Base-by-base conservation (phyloP, 2,329 filamentous ascomycete genomes). In the Colletotrichum ledebouriae region DNA sequence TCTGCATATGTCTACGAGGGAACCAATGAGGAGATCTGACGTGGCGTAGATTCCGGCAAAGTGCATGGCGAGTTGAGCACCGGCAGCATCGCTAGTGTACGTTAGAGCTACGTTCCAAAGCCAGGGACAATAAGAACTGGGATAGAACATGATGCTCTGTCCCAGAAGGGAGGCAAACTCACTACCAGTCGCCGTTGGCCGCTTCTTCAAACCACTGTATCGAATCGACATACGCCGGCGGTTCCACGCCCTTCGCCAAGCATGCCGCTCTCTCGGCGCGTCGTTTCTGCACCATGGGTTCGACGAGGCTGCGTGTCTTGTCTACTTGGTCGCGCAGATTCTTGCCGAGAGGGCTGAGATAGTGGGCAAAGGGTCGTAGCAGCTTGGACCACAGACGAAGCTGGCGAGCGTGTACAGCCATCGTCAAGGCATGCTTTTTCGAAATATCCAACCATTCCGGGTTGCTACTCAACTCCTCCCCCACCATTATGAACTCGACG, bases 201-300 rank as follows among this genome's bases (percentile, higher is more conserved):
- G 37, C 7, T 25, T 49, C 56, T 15, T 59, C 56, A n/a, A 59
- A 59, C 56, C 56, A 59, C 25, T 59, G 22, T 37, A 59, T 47
- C 3, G 42, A 41, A 4, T 59, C 42, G 25, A 37, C 20, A 25
- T 47, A 9, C 56, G 46, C 10, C 10, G 7, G 15, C 10, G 6
- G 22, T 10, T 15, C 13, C 12, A 15, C 22, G n/a, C n/a, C n/a
- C n/a, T n/a, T n/a, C n/a, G n/a, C n/a, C n/a, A n/a, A n/a, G n/a
- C n/a, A n/a, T n/a, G n/a, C n/a, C n/a, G n/a, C n/a, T n/a, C n/a
- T n/a, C 47, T 52, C 37, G 33, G 29, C 25, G 33, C 33, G 50
- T 2, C 50, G 25, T 5, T 29, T 33, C 33, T 55, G 29, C 29
- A 55, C 13, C 33, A 37, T 33, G 22, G 29, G 10, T 12, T 29